Evolutionary conservation across 192 early-diverging fungal species (phyloP).

Genomic region (Paraglomus brasilianum): DNA sequence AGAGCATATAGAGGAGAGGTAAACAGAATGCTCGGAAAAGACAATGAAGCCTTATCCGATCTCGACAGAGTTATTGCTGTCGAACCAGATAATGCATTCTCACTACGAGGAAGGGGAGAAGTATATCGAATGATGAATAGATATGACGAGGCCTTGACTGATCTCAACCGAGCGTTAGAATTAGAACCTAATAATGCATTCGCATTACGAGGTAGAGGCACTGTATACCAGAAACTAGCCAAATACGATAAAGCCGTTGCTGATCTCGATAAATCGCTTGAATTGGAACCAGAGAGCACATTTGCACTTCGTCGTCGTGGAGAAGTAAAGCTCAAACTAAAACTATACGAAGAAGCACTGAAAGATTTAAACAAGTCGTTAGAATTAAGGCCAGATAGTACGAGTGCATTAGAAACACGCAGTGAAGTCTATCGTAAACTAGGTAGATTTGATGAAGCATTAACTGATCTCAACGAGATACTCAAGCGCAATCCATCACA

Average conservation of each 20-base stretch:
- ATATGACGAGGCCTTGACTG: slow-evolving; percentile 8
- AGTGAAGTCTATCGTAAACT: slow-evolving; percentile 2
- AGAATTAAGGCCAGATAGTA: slow-evolving; percentile 1
- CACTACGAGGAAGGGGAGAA: slow-evolving; percentile 5
- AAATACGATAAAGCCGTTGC: neutral
- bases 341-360: slow-evolving; percentile 4
- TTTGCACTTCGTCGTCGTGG: slow-evolving; percentile 5
- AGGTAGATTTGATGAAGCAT: neutral
- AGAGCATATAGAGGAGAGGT: slow-evolving; percentile 1
- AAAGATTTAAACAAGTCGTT: slow-evolving; percentile 22
- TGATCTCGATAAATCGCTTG: neutral
- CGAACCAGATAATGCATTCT: slow-evolving; percentile 5
- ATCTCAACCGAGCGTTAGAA: neutral
- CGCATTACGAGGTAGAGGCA: slow-evolving; percentile 8
- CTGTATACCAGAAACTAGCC: slow-evolving; percentile 2
- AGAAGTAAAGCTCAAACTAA: slow-evolving; percentile 1
- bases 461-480: neutral
- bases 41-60: slow-evolving; percentile 2
- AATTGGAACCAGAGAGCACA: slow-evolving; percentile 13
- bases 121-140: slow-evolving; percentile 15
- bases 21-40: neutral
- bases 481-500: neutral
- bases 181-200: slow-evolving; percentile 10
- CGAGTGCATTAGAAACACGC: slow-evolving; percentile 10
- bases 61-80: neutral